Percentiles rank a stretch among this genome's conserved stretches.
Conservation (phyloP, 1,139 yeast species). For the Ogataea hybrid region DNA sequence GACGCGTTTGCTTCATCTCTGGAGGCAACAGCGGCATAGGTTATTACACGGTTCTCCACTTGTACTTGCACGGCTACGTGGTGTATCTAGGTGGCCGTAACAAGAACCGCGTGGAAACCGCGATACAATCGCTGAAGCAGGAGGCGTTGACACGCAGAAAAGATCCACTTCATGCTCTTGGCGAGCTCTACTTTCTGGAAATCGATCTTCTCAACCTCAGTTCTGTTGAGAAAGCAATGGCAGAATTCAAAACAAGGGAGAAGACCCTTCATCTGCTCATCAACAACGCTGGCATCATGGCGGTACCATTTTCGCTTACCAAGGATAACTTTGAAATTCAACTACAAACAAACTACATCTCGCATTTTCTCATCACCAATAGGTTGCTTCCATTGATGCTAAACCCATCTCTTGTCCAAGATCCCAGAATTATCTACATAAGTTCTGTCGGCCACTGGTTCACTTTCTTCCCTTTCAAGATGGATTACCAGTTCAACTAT, state of each 20-base stretch:
- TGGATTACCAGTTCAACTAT: constrained; percentile 53
- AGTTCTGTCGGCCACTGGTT: constrained; percentile 71
- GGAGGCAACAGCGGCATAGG: constrained; percentile 86
- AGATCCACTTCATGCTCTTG: constrained; percentile 36
- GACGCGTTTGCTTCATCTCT: constrained; percentile 67
- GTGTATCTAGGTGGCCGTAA: constrained; percentile 76
- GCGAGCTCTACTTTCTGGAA: constrained; percentile 57
- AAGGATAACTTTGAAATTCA: constrained; percentile 72
- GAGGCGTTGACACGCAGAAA: constrained; percentile 47
- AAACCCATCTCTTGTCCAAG: constrained; percentile 31
- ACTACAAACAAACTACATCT: constrained; percentile 72
- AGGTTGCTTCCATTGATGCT: constrained; percentile 54
- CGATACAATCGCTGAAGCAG: constrained; percentile 50
- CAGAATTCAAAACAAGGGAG: constrained; percentile 49
- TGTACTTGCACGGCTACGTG: constrained; percentile 73
- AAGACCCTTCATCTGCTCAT: constrained; percentile 57
- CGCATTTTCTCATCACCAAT: constrained; percentile 72
- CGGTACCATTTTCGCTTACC: constrained; percentile 62
- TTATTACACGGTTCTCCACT: constrained; percentile 69
- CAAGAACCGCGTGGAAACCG: constrained; percentile 50
- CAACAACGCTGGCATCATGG: constrained; percentile 84
- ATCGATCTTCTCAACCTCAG: constrained; percentile 60
- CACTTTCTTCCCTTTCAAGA: constrained; percentile 48
- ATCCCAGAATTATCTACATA: constrained; percentile 62
- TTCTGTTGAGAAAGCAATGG: constrained; percentile 57